A percentile compares a stretch with the other conserved stretches of the same genome.
Evolutionary conservation across 768 basidiomycete genomes (phyloP).

Genomic region (Boletus insuetus): DNA sequence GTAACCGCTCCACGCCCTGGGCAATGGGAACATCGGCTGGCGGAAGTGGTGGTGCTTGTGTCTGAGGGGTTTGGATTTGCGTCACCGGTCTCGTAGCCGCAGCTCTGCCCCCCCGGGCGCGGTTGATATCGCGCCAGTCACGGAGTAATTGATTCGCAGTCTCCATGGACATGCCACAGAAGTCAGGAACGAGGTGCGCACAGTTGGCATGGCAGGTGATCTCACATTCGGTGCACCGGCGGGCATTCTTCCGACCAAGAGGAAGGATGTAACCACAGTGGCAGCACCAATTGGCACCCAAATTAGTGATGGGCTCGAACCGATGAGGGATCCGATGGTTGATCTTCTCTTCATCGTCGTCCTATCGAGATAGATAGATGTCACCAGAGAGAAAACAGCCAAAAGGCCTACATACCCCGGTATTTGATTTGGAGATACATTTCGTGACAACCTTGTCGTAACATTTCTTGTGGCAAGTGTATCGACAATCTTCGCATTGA

Average conservation of each 20-base stretch:
- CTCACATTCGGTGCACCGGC: slow-evolving; percentile 93
- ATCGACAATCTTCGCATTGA: slow-evolving; percentile 98
- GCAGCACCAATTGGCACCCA: slow-evolving; percentile 99
- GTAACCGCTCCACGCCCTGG: slow-evolving; percentile 46
- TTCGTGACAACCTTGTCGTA: slow-evolving; percentile 99
- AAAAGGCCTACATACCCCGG: slow-evolving; percentile 62
- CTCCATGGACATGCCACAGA: slow-evolving; percentile 99
- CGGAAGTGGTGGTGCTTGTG: slow-evolving; percentile 32
- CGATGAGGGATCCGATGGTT: slow-evolving; percentile 99
- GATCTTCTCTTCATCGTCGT: slow-evolving; percentile 97
- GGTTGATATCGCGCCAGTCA: slow-evolving; percentile 90
- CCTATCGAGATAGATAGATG: slow-evolving; percentile 42
- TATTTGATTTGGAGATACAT: slow-evolving; percentile 96
- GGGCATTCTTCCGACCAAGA: slow-evolving; percentile 93
- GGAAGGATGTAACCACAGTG: slow-evolving; percentile 99
- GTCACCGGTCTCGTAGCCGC: slow-evolving; percentile 35
- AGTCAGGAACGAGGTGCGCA: slow-evolving; percentile 97
- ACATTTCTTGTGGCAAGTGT: slow-evolving; percentile 99
- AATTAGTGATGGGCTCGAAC: slow-evolving; percentile 94
- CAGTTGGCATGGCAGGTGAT: slow-evolving; percentile 98
- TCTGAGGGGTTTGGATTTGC: slow-evolving; percentile 33
- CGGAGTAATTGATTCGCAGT: slow-evolving; percentile 91
- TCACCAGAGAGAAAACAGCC: neutral
- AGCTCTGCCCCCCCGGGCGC: slow-evolving; percentile 50
- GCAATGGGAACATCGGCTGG: slow-evolving; percentile 31